Percentiles rank a stretch among this genome's conserved stretches.
Conservation (phyloP, 1,284 basidiomycete species). For the Leucoagaricus sp. region DNA sequence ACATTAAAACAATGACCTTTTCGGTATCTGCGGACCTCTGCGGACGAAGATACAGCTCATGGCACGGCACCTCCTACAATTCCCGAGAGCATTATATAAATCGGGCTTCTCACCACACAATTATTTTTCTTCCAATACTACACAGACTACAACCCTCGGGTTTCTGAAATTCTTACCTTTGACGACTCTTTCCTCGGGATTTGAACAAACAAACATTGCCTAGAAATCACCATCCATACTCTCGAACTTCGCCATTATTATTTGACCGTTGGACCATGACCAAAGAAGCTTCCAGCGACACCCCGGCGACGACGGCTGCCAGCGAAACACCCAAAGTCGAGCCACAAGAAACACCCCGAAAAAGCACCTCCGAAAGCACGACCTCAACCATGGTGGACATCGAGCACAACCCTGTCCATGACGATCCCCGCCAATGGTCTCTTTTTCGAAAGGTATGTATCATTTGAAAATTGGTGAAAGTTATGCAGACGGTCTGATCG, state of each 20-base stretch:
- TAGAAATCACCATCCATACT: too few relatives aligned
- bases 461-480: not conserved
- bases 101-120: too few relatives aligned
- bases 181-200: too few relatives aligned
- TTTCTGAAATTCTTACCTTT: too few relatives aligned
- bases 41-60: not conserved
- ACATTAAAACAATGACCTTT: not conserved
- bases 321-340: not conserved
- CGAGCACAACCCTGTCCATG: slow-evolving; percentile 54
- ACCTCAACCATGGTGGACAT: slow-evolving; percentile 29
- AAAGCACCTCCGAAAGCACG: not conserved
- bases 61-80: not conserved
- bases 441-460: slow-evolving; percentile 57
- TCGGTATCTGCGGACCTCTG: not conserved
- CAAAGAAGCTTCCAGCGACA: too few relatives aligned
- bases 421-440: slow-evolving; percentile 83
- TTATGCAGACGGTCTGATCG: not conserved
- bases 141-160: too few relatives aligned
- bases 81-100: too few relatives aligned
- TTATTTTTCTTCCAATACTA: too few relatives aligned
- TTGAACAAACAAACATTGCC: too few relatives aligned
- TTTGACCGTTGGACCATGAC: too few relatives aligned
- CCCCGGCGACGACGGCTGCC: too few relatives aligned
- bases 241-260: too few relatives aligned
- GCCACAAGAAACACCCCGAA: not conserved